These are phyloP conservation scores for Fusarium circinatum DNA, from an alignment of 2,329 filamentous ascomycete genomes.

Conservation along the genomic window DNA sequence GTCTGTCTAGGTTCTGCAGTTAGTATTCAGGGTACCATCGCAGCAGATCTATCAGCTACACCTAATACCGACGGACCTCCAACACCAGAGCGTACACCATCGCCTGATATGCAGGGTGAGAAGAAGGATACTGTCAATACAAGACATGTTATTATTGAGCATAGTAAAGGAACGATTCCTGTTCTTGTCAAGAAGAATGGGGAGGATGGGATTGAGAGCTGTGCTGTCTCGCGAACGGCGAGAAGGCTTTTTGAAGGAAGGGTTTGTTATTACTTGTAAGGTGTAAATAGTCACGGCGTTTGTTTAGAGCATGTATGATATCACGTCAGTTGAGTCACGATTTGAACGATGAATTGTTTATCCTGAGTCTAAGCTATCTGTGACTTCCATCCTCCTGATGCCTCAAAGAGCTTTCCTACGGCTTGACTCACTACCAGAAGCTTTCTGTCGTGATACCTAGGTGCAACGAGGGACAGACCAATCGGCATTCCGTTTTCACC, in stretches of 20 bases:
- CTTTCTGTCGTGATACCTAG: constrained; percentile 27
- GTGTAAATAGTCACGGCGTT: neutral
- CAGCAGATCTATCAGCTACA: constrained; percentile 26
- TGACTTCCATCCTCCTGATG: neutral
- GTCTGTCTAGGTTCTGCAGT: constrained; percentile 59
- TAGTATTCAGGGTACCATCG: constrained; percentile 55
- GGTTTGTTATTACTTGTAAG: constrained; percentile 42
- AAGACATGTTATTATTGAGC: constrained; percentile 35
- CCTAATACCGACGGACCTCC: neutral
- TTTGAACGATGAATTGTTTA: neutral
- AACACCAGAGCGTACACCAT: constrained; percentile 28
- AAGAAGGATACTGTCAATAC: neutral
- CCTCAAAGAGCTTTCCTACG: neutral
- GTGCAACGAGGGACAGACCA: constrained; percentile 24
- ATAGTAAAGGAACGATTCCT: constrained; percentile 45
- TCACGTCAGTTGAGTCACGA: neutral
- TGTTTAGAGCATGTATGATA: neutral
- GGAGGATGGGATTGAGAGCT: constrained; percentile 36
- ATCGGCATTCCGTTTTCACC: constrained; percentile 32
- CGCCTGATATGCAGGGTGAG: constrained; percentile 17
- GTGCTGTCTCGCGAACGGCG: constrained; percentile 46
- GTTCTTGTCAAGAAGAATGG: constrained; percentile 22
- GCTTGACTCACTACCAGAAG: constrained; percentile 2
- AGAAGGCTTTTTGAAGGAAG: constrained; percentile 48
- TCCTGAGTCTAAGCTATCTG: neutral